Conservation (phyloP, 352 stramenopile genomes). For the Pythium dissotocum region DNA sequence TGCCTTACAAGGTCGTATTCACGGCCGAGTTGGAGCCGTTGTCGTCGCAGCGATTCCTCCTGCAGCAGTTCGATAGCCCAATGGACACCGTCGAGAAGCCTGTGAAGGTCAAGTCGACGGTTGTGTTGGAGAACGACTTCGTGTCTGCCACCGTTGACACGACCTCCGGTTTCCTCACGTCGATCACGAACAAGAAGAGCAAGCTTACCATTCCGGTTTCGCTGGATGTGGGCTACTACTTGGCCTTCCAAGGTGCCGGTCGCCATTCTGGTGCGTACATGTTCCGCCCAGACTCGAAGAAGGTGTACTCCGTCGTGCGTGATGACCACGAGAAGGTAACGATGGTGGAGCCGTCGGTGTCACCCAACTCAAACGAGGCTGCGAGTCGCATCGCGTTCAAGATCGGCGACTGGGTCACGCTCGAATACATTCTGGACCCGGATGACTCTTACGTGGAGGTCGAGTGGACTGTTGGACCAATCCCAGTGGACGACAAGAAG, state of each 20-base stretch:
- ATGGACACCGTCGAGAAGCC: slow-evolving; percentile 10
- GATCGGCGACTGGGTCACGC: slow-evolving; percentile 88
- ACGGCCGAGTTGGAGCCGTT: slow-evolving; percentile 62
- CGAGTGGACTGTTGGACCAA: slow-evolving; percentile 91
- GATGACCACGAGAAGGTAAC: slow-evolving; percentile 31
- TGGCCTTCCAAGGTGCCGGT: slow-evolving; percentile 46
- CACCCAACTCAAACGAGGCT: slow-evolving; percentile 25
- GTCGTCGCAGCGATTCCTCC: slow-evolving; percentile 45
- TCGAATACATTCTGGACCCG: slow-evolving; percentile 89
- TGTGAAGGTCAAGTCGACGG: neutral
- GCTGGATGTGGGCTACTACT: slow-evolving; percentile 64
- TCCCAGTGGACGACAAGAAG: slow-evolving; percentile 72
- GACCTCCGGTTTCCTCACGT: slow-evolving; percentile 51
- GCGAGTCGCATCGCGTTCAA: slow-evolving; percentile 63
- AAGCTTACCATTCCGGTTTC: slow-evolving; percentile 59
- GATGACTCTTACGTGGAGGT: slow-evolving; percentile 91
- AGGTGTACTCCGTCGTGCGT: slow-evolving; percentile 45
- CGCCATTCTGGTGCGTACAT: slow-evolving; percentile 96
- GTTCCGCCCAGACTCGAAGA: slow-evolving; percentile 91
- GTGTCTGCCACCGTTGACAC: slow-evolving; percentile 56
- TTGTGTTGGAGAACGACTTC: slow-evolving; percentile 66
- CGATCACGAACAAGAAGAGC: slow-evolving; percentile 71
- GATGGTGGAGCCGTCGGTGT: slow-evolving; percentile 31
- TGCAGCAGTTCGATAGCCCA: slow-evolving; percentile 42
- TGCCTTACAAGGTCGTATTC: slow-evolving; percentile 71